These are phyloP conservation scores for Colletotrichum lini DNA, from an alignment of 2,329 filamentous ascomycete species.

Conservation along the genomic window DNA sequence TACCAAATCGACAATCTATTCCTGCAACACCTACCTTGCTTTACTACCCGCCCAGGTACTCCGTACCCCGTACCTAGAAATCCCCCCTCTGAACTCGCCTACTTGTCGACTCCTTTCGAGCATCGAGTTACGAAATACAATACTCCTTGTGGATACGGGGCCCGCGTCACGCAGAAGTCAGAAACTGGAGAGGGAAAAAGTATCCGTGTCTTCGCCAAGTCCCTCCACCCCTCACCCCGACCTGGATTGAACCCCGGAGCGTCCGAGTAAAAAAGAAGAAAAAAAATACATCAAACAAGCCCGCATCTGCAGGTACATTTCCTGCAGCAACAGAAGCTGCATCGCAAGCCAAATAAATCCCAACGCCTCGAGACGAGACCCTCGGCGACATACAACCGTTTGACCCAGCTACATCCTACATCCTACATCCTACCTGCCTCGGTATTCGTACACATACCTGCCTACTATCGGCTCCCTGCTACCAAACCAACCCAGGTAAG, in stretches of 20 bases:
- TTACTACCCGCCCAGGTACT: no score
- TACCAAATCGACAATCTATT: conserved; percentile 4
- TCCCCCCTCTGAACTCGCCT: no score
- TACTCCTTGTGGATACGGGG: conserved; percentile 23
- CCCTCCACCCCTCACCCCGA: not conserved
- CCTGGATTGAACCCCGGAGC: not conserved
- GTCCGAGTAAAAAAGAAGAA: conserved; percentile 13
- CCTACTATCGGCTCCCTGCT: not conserved
- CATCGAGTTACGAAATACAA: conserved; percentile 35
- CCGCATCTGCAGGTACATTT: conserved; percentile 26
- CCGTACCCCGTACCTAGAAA: no score
- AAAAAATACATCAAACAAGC: not conserved
- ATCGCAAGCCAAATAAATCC: conserved; percentile 16
- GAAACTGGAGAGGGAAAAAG: not conserved
- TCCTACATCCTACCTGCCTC: not conserved
- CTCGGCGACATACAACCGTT: conserved; percentile 25
- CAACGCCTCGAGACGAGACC: conserved; percentile 30
- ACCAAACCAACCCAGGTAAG: conserved; percentile 21
- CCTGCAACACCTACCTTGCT: not conserved
- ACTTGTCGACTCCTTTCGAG: conserved; percentile 22
- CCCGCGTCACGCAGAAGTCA: conserved; percentile 3
- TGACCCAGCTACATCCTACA: not conserved
- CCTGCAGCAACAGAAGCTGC: conserved; percentile 13
- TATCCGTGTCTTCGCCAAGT: not conserved
- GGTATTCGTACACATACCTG: no score